These are phyloP conservation scores for Fraxinus xanthoxyloides DNA, from an alignment of 305 asterid species.

Conservation along the genomic window DNA sequence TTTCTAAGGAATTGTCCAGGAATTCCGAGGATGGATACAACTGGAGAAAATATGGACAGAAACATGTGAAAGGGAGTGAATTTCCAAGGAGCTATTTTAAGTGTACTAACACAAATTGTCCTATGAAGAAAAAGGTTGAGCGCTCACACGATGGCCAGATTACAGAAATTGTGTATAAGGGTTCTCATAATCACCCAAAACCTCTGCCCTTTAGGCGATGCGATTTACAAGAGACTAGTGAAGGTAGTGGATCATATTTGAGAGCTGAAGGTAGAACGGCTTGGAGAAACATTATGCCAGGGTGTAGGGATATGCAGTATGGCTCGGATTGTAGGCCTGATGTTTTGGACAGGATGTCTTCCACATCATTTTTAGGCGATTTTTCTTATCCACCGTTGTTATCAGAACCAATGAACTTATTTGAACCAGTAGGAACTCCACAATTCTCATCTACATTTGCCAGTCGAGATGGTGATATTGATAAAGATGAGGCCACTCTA, in stretches of 20 bases:
- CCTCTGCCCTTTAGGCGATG: slow-evolving; percentile 37
- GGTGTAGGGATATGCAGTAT: slow-evolving; percentile 17
- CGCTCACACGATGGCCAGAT: slow-evolving; percentile 61
- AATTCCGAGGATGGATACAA: slow-evolving; percentile 64
- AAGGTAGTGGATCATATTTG: slow-evolving; percentile 22
- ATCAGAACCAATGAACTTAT: slow-evolving; percentile 22
- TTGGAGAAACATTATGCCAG: slow-evolving; percentile 18
- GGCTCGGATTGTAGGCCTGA: slow-evolving; percentile 28
- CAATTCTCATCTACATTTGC: slow-evolving; percentile 31
- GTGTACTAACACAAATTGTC: slow-evolving; percentile 58
- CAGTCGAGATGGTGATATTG: slow-evolving; percentile 35
- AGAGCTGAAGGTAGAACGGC: slow-evolving; percentile 18
- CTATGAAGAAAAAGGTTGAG: slow-evolving; percentile 69
- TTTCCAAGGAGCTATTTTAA: slow-evolving; percentile 73
- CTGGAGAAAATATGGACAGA: slow-evolving; percentile 90
- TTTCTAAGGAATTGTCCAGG: slow-evolving; percentile 28
- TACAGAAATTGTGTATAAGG: slow-evolving; percentile 64
- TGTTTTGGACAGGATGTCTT: slow-evolving; percentile 27
- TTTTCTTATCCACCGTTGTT: slow-evolving; percentile 26
- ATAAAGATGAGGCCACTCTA: slow-evolving; percentile 37
- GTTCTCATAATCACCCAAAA: slow-evolving; percentile 67
- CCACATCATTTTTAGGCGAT: slow-evolving; percentile 31
- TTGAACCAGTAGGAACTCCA: slow-evolving; percentile 28
- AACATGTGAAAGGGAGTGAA: slow-evolving; percentile 82
- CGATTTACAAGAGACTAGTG: slow-evolving; percentile 24